Evolutionary conservation across 2,329 filamentous ascomycete species (phyloP), one percentile per base, ranked within the genome.

Genomic region (Paramyrothecium sp.): DNA sequence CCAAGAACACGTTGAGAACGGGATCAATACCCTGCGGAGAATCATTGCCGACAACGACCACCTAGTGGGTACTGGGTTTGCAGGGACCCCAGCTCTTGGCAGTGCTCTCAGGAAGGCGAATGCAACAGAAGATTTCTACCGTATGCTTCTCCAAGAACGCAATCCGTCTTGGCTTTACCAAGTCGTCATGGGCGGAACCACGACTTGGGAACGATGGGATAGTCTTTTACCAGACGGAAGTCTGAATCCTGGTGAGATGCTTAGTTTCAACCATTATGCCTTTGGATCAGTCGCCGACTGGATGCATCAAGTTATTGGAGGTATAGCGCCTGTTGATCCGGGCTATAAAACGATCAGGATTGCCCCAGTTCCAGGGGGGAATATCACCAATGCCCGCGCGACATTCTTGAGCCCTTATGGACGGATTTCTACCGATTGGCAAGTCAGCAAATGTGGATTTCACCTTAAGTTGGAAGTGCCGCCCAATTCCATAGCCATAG

Each of bases 131-230:
- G 63, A 69, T 17, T 70, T 73, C 57, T 81, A 81, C 61, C 67
- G 70, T 21, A 81, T 81, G 77, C 67, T 82, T 3, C 65, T 76
- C 16, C 72, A 79, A 61, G 75, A 71, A 10, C 63, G 69, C 3
- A 72, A 73, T 3, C 78, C 77, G 0, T 76, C 73, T 0, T 81
- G 78, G 78, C 65, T 81, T 2, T 80, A 79, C 58, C 77, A 75
- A 17, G 73, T 81, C 20, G 71, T 68, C 2, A 74, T 76, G 73
- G 69, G 69, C 30, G 78, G 71, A 0, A 81, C 78, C 0, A 80
- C 78, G 0, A 77, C 75, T 0, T 81, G 78, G 78, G 78, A 81
- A 61, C 71, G 78, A 7, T 81, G 78, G 78, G 76, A 81, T 56
- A 75, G 72, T 34, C 66, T 81, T 33, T 63, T 78, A 2, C 68